Evolutionary conservation across 2,329 filamentous ascomycete species (phyloP).

Genomic region (Byssothecium circinans): DNA sequence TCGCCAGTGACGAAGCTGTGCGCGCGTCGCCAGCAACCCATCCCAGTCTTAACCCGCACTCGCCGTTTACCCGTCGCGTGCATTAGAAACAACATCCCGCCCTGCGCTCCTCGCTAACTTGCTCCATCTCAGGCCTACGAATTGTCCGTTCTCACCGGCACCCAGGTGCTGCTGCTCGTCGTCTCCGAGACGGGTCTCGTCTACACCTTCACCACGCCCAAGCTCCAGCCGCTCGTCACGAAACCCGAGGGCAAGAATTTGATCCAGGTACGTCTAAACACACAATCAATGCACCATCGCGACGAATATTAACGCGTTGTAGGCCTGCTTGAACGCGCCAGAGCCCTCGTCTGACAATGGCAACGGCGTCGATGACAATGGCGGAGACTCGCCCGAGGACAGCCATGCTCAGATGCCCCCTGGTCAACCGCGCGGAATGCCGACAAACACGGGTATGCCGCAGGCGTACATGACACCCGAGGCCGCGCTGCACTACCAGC

Average conservation of each 20-base stretch:
- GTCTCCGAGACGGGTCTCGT: constrained; percentile 97
- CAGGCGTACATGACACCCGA: constrained; percentile 66
- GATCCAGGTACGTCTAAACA: constrained; percentile 74
- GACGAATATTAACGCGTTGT: constrained; percentile 39
- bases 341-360: constrained; percentile 82
- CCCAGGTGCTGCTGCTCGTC: constrained; percentile 92
- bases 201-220: constrained; percentile 97
- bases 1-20: constrained; percentile 6
- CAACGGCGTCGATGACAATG: constrained; percentile 55
- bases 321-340: constrained; percentile 96
- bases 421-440: constrained; percentile 68
- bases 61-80: constrained; percentile 24
- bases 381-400: constrained; percentile 88
- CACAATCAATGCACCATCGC: constrained; percentile 8
- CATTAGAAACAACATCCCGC: constrained; percentile 32
- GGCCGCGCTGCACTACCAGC: constrained; percentile 79
- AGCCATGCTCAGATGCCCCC: constrained; percentile 76
- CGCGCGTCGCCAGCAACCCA: constrained; percentile 14
- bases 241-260: constrained; percentile 99
- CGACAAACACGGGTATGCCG: constrained; percentile 65
- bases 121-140: constrained; percentile 78
- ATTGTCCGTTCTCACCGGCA: constrained; percentile 93
- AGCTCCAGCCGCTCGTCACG: constrained; percentile 95
- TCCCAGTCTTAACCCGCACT: constrained; percentile 21
- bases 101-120: constrained; percentile 25